Evolutionary conservation across 305 asterid genomes (phyloP).

Genomic region (Solanum hybrid): DNA sequence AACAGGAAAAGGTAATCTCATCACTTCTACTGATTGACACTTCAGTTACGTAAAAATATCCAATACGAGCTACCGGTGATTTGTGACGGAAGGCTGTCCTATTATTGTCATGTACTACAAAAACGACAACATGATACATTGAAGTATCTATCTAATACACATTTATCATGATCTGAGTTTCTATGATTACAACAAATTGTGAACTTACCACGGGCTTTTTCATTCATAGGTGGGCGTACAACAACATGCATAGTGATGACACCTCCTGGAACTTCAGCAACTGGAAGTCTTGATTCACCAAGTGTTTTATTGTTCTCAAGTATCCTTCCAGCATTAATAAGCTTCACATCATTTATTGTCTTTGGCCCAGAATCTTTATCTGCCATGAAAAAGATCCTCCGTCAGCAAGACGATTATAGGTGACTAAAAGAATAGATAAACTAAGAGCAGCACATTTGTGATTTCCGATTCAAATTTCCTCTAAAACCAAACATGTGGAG

Average conservation of each 20-base stretch:
- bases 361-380: constrained; percentile 78
- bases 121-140: neutral
- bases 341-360: constrained; percentile 68
- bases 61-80: neutral
- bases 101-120: neutral
- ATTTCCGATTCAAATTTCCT: neutral
- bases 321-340: constrained; percentile 80
- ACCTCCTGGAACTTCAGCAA: constrained; percentile 87
- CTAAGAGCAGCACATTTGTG: neutral
- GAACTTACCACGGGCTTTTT: constrained; percentile 59
- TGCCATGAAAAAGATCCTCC: constrained; percentile 14
- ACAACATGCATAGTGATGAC: constrained; percentile 90
- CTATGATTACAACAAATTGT: neutral
- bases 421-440: neutral
- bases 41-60: neutral
- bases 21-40: neutral
- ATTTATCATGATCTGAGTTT: neutral
- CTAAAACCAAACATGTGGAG: neutral
- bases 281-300: constrained; percentile 72
- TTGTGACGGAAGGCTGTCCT: neutral
- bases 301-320: constrained; percentile 77
- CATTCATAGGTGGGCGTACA: constrained; percentile 64
- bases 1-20: neutral
- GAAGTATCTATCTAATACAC: neutral
- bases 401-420: neutral